Conservation (phyloP, 2,329 filamentous ascomycete species). For the Microthyrium microscopicum region DNA sequence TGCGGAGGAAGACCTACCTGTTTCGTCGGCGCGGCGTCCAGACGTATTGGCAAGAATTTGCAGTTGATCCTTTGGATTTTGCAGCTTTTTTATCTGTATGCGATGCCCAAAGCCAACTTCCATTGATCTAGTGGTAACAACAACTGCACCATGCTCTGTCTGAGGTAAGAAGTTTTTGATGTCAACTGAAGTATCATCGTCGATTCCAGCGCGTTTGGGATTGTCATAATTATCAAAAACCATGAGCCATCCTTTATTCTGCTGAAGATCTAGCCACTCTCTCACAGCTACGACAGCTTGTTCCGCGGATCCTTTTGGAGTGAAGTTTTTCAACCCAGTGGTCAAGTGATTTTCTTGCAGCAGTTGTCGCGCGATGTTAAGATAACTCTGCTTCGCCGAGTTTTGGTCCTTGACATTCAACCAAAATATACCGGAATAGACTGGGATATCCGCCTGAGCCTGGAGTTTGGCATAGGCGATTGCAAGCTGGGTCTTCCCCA, state of each 20-base stretch:
- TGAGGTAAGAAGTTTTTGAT: constrained; percentile 18
- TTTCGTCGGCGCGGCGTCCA: constrained; percentile 10
- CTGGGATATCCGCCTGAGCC: constrained; percentile 16
- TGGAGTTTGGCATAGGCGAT: constrained; percentile 22
- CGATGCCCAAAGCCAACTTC: constrained; percentile 17
- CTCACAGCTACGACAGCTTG: constrained; percentile 19
- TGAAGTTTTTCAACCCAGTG: constrained; percentile 12
- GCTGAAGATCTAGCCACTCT: constrained; percentile 19
- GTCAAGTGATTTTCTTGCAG: constrained; percentile 13
- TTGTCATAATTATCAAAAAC: constrained; percentile 28
- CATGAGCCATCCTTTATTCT: constrained; percentile 24
- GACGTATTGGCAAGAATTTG: constrained; percentile 18
- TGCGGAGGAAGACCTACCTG: constrained; percentile 13
- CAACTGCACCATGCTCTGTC: constrained; percentile 23
- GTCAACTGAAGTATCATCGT: constrained; percentile 14
- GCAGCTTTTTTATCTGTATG: constrained; percentile 20
- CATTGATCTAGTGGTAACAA: constrained; percentile 25
- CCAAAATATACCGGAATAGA: constrained; percentile 28
- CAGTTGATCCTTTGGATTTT: constrained; percentile 16
- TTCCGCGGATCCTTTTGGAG: constrained; percentile 14
- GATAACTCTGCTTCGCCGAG: constrained; percentile 22
- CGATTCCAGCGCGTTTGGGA: constrained; percentile 13
- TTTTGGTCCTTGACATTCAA: constrained; percentile 23
- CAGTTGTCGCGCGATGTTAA: constrained; percentile 15
- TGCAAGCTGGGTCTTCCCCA: constrained; percentile 30